A percentile compares a stretch with the other conserved stretches of the same genome.
Evolutionary conservation across 768 basidiomycete species (phyloP).

Genomic region (Gloeopeniophorella convolvens): DNA sequence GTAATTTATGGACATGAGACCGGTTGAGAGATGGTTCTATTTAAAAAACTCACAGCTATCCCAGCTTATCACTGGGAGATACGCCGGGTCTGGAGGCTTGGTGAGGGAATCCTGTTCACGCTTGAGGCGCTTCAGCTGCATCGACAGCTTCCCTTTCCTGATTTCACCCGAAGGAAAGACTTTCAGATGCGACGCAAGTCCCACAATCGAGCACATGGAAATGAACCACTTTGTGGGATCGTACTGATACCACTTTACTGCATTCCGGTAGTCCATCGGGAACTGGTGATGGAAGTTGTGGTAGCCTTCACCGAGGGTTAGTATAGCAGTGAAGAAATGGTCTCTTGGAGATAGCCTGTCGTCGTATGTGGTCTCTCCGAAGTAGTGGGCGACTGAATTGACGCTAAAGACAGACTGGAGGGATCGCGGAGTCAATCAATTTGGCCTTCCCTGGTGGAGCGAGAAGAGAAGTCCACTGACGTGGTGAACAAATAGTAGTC

Average conservation of each 20-base stretch:
- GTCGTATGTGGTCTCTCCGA: conserved; percentile 49
- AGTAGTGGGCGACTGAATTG: conserved; percentile 54
- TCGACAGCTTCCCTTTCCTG: conserved; percentile 70
- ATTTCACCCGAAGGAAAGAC: conserved; percentile 88
- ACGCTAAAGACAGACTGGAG: conserved; percentile 46
- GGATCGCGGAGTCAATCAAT: background rate
- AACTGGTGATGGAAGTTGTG: conserved; percentile 71
- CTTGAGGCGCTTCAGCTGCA: conserved; percentile 75
- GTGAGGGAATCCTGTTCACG: conserved; percentile 50
- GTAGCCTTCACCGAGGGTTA: conserved; percentile 74
- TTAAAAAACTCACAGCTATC: conserved; percentile 54
- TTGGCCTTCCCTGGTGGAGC: background rate
- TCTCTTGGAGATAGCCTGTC: conserved; percentile 49
- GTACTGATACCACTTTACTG: conserved; percentile 59
- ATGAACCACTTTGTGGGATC: conserved; percentile 83
- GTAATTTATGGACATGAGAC: background rate
- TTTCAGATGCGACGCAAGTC: conserved; percentile 76
- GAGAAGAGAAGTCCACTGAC: conserved; percentile 28
- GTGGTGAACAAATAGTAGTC: conserved; percentile 47
- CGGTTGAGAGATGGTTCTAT: background rate
- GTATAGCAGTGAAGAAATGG: conserved; percentile 44
- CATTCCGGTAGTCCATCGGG: conserved; percentile 50
- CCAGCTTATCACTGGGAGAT: conserved; percentile 77
- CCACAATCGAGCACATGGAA: conserved; percentile 47
- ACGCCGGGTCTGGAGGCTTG: conserved; percentile 54